Conservation (phyloP, 2,329 filamentous ascomycete genomes). For the Arthrobotrys iridis region DNA sequence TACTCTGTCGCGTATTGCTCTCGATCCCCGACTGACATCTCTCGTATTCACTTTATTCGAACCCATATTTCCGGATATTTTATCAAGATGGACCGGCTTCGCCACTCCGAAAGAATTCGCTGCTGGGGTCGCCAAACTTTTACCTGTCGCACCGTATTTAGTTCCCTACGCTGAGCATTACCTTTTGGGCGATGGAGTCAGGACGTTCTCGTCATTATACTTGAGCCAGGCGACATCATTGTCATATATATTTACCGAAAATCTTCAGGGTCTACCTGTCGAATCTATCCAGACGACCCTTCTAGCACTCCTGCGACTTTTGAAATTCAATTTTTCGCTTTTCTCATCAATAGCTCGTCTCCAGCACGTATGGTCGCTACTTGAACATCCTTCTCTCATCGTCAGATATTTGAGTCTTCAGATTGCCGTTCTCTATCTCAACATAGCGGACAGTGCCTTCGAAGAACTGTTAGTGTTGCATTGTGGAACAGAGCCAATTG, state of each 20-base stretch:
- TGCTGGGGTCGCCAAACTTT: slow-evolving; percentile 78
- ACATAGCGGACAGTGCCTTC: slow-evolving; percentile 40
- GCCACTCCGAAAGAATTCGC: slow-evolving; percentile 65
- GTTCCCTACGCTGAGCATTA: slow-evolving; percentile 74
- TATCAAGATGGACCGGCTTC: slow-evolving; percentile 58
- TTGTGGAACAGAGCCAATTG: slow-evolving; percentile 40
- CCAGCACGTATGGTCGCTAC: slow-evolving; percentile 74
- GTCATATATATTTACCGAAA: slow-evolving; percentile 59
- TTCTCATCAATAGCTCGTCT: slow-evolving; percentile 75
- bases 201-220: slow-evolving; percentile 11
- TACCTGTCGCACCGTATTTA: slow-evolving; percentile 84
- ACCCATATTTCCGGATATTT: slow-evolving; percentile 57
- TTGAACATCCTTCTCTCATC: slow-evolving; percentile 65
- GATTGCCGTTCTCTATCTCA: slow-evolving; percentile 42
- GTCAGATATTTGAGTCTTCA: slow-evolving; percentile 38
- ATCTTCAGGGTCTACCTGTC: slow-evolving; percentile 61
- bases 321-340: slow-evolving; percentile 76
- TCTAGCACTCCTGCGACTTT: slow-evolving; percentile 78
- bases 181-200: slow-evolving; percentile 54
- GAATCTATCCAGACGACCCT: slow-evolving; percentile 65
- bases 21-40: slow-evolving; percentile 55
- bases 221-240: slow-evolving; percentile 57
- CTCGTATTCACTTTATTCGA: slow-evolving; percentile 56
- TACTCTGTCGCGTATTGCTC: slow-evolving; percentile 57
- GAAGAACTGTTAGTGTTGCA: slow-evolving; percentile 34